Conservation (phyloP, 805 yeast species). For the Debaryomyces hansenii region DNA sequence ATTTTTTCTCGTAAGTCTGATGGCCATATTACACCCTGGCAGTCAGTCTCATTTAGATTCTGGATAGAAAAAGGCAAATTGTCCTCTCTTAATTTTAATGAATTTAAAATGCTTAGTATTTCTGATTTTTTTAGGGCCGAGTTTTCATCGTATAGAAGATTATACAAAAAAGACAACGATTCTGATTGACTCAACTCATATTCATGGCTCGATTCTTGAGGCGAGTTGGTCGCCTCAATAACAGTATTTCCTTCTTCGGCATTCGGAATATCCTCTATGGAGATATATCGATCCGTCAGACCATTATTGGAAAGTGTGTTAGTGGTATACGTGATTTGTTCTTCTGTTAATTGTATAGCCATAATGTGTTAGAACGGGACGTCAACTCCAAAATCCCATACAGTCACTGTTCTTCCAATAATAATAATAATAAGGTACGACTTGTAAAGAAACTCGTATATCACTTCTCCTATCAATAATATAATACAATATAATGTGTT, state of each 20-base stretch:
- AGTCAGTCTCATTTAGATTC: slow-evolving; percentile 16
- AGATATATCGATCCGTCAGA: not conserved
- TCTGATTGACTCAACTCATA: slow-evolving; percentile 42
- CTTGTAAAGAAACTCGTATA: no score
- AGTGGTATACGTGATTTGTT: slow-evolving; percentile 3
- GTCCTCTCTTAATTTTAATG: slow-evolving; percentile 37
- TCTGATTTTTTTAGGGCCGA: slow-evolving; percentile 35
- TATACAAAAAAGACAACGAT: slow-evolving; percentile 40
- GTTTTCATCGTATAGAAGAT: slow-evolving; percentile 36
- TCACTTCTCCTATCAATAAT: no score
- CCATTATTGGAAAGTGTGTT: not conserved
- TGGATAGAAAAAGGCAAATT: slow-evolving; percentile 28
- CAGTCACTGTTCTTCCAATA: no score
- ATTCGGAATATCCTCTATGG: not conserved
- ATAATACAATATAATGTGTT: no score
- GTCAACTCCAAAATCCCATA: no score
- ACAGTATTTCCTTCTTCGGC: not conserved
- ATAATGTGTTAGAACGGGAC: not conserved
- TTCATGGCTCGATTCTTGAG: slow-evolving; percentile 16
- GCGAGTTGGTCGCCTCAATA: not conserved
- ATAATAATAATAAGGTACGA: no score
- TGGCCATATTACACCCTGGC: slow-evolving; percentile 41
- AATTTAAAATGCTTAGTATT: slow-evolving; percentile 33
- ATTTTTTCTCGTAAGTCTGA: slow-evolving; percentile 31
- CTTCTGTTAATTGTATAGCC: slow-evolving; percentile 8